phyloP scores from a whole-genome alignment of 306 rosid species.

The Lathyrus tuberosus region DNA sequence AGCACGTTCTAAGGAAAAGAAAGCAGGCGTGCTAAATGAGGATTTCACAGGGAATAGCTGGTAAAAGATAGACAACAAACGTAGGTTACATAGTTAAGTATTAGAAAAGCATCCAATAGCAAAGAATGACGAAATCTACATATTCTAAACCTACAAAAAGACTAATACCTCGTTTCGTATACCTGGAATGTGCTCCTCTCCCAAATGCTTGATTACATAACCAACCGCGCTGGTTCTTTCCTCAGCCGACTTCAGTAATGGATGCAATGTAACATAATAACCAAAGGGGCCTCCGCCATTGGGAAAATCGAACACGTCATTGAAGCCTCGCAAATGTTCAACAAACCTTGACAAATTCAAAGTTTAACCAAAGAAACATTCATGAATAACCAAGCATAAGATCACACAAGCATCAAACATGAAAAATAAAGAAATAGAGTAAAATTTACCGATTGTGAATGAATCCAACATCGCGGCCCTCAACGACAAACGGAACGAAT shows the following conservation, averaged over 20 bases:
- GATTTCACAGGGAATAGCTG: constrained; percentile 85
- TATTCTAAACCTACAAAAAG: neutral
- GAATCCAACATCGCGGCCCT: constrained; percentile 68
- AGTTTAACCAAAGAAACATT: constrained; percentile 11
- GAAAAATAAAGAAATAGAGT: neutral
- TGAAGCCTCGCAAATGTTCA: constrained; percentile 60
- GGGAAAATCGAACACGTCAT: constrained; percentile 61
- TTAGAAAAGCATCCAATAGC: constrained; percentile 16
- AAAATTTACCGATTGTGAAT: constrained; percentile 65
- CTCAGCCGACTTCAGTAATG: constrained; percentile 57
- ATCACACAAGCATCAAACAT: constrained; percentile 19
- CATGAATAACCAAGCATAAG: constrained; percentile 17
- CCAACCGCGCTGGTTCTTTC: constrained; percentile 76
- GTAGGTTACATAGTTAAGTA: neutral
- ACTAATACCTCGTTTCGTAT: constrained; percentile 85
- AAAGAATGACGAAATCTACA: constrained; percentile 7
- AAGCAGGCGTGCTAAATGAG: constrained; percentile 58
- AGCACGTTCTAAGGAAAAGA: constrained; percentile 91
- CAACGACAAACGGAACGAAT: constrained; percentile 71
- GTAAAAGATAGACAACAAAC: constrained; percentile 33
- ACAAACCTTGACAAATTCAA: constrained; percentile 63
- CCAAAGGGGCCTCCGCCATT: constrained; percentile 45
- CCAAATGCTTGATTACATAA: constrained; percentile 63
- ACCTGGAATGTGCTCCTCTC: constrained; percentile 78
- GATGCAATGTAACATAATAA: constrained; percentile 56